phyloP scores from a whole-genome alignment of 1,139 yeast species.

The Debaryomyces subglobosus region DNA sequence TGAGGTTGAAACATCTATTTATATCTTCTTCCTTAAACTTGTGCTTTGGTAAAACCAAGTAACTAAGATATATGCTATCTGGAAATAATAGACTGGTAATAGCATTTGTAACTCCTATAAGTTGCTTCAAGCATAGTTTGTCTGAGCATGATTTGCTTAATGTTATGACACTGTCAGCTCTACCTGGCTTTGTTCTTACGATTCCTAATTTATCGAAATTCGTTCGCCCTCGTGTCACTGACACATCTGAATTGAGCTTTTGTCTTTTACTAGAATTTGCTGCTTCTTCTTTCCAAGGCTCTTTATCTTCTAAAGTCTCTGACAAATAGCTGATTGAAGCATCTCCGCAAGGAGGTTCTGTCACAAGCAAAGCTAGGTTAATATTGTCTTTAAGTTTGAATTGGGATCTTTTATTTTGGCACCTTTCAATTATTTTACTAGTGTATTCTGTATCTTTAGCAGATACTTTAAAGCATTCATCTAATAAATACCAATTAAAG shows the following conservation, averaged over 20 bases:
- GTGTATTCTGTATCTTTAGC: slow-evolving; percentile 8
- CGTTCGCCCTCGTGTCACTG: slow-evolving; percentile 60
- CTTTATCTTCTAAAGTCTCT: slow-evolving; percentile 19
- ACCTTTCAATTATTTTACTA: slow-evolving; percentile 12
- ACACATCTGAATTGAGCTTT: slow-evolving; percentile 4
- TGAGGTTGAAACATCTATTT: slow-evolving; percentile 52
- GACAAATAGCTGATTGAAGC: slow-evolving; percentile 56
- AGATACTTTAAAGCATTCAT: slow-evolving; percentile 23
- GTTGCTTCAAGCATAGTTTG: slow-evolving; percentile 68
- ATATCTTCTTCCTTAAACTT: slow-evolving; percentile 38
- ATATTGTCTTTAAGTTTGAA: slow-evolving; percentile 37
- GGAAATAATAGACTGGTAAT: slow-evolving; percentile 44
- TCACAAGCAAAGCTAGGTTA: slow-evolving; percentile 61
- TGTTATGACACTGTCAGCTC: slow-evolving; percentile 71
- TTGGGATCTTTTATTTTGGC: slow-evolving; percentile 5
- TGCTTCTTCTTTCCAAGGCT: slow-evolving; percentile 21
- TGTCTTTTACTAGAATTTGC: slow-evolving; percentile 12
- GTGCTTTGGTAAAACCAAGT: slow-evolving; percentile 54
- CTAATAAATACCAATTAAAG: slow-evolving; percentile 54
- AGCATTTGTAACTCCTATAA: slow-evolving; percentile 59
- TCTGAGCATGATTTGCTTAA: slow-evolving; percentile 88
- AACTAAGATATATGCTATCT: slow-evolving; percentile 47
- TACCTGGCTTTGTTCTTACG: slow-evolving; percentile 90
- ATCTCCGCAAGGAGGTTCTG: slow-evolving; percentile 94
- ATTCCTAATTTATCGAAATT: slow-evolving; percentile 59